Evolutionary conservation across 305 asterid species (phyloP).

Genomic region (Solanum hybrid): DNA sequence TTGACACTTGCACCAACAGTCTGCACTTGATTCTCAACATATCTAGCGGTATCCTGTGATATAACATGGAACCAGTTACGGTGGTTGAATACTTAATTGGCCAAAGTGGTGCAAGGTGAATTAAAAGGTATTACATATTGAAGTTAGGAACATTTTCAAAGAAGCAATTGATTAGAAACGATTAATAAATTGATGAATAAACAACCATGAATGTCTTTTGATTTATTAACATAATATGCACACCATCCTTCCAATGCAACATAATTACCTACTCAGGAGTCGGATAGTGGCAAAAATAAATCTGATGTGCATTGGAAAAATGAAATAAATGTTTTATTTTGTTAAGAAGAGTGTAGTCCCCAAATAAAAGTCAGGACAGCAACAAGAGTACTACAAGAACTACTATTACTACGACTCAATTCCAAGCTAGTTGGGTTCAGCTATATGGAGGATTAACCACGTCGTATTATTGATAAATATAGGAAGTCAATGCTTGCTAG

Average conservation of each 20-base stretch:
- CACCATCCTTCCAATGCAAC: neutral
- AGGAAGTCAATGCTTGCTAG: neutral
- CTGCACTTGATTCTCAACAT: constrained; percentile 67
- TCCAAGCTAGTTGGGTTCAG: neutral
- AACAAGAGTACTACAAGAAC: neutral
- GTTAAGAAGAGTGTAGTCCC: neutral
- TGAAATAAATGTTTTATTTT: neutral
- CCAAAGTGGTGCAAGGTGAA: neutral
- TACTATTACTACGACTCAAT: neutral
- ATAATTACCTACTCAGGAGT: neutral
- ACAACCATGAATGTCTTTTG: neutral
- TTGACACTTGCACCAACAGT: constrained; percentile 66
- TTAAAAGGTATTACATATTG: neutral
- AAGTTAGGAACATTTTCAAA: neutral
- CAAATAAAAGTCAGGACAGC: neutral
- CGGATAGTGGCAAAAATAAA: neutral
- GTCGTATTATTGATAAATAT: neutral
- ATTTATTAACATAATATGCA: neutral
- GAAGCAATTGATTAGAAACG: neutral
- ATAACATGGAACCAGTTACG: neutral
- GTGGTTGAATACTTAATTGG: neutral
- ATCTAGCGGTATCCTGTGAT: constrained; percentile 68
- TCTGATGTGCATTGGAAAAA: neutral
- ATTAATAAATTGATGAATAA: neutral
- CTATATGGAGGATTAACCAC: neutral